Conservation (phyloP, 2,329 filamentous ascomycete genomes). For the Xylaria arbuscula region DNA sequence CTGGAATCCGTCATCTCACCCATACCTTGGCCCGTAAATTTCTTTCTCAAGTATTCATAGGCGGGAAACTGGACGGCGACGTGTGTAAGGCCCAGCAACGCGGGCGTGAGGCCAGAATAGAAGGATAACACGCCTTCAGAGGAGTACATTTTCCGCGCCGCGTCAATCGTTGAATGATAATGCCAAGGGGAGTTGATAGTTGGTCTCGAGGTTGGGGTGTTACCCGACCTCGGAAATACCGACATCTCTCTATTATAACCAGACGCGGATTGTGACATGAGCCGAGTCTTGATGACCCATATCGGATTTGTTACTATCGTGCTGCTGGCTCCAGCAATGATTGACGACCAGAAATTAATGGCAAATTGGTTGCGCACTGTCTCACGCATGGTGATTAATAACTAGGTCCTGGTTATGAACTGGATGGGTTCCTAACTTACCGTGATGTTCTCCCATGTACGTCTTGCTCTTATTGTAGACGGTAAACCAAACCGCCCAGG, state of each 20-base stretch:
- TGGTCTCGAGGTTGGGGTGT: slow-evolving; percentile 66
- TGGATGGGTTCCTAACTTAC: slow-evolving; percentile 56
- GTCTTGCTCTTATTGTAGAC: slow-evolving; percentile 92
- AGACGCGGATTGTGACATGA: slow-evolving; percentile 86
- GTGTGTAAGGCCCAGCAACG: slow-evolving; percentile 89
- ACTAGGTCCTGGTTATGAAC: neutral
- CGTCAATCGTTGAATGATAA: slow-evolving; percentile 89
- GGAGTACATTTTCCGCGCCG: slow-evolving; percentile 94
- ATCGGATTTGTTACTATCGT: slow-evolving; percentile 97
- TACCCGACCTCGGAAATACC: slow-evolving; percentile 60
- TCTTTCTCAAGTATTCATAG: slow-evolving; percentile 92
- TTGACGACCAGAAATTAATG: slow-evolving; percentile 87
- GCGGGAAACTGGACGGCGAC: slow-evolving; percentile 97
- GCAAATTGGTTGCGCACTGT: slow-evolving; percentile 74
- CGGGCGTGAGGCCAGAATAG: slow-evolving; percentile 93
- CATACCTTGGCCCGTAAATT: slow-evolving; percentile 90
- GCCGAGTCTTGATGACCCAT: slow-evolving; percentile 98
- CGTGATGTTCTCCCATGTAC: slow-evolving; percentile 73
- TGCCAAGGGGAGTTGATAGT: slow-evolving; percentile 81
- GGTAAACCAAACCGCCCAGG: slow-evolving; percentile 98
- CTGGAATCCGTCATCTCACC: slow-evolving; percentile 71
- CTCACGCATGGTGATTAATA: slow-evolving; percentile 29
- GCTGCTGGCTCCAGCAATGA: slow-evolving; percentile 90
- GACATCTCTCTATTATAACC: slow-evolving; percentile 60
- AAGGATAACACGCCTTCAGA: slow-evolving; percentile 90